Evolutionary conservation across 2,329 filamentous ascomycete species (phyloP), one percentile per base, ranked within the genome.

Genomic region (Xylariales sp.): DNA sequence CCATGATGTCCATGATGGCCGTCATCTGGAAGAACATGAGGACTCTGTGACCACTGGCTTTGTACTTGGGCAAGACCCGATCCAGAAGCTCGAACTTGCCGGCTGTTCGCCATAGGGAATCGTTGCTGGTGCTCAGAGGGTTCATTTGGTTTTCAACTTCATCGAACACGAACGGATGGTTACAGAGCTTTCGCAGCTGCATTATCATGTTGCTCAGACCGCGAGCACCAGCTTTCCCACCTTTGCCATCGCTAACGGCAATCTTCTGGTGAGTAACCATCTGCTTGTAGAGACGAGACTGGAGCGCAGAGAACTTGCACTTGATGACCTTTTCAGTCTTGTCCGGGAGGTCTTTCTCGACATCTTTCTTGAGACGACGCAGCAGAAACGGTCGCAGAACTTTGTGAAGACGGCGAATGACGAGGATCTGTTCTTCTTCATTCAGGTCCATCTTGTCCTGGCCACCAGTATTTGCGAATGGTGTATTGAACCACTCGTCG

Each of bases 21-120:
- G 93, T 98, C 93, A 98, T 98, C 64, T 98, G 93, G 76, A 98
- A 98, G 78, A 98, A 98, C 86, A 98, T 97, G 62, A 98, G 74
- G 20, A 97, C 89, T 65, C 93, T 86, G 78, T 98, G 93, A 12
- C 88, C 88, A 1, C 88, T 90, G 3, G 78, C 82, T 53, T 87
- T 80, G 65, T 98, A 97, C 67, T 98, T 98, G 34, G 93, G 93
- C 49, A 98, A 65, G 47, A 98, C 75, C 38, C 93, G 79, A 62
- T 98, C 93, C 19, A 98, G 74, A 21, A 98, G 74, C 69, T 98
- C 93, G 56, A 98, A 98, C 67, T 98, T 98, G 59, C 93, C 94
- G 21, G 91, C 82, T 2, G 91, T 94, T 65, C 93, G 83, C 93
- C 93, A 98, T 24, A 98, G 71, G 20, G 94, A 69, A 60, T 98